Evolutionary conservation across 306 rosid genomes (phyloP).

Genomic region (Macrotyloma uniflorum): DNA sequence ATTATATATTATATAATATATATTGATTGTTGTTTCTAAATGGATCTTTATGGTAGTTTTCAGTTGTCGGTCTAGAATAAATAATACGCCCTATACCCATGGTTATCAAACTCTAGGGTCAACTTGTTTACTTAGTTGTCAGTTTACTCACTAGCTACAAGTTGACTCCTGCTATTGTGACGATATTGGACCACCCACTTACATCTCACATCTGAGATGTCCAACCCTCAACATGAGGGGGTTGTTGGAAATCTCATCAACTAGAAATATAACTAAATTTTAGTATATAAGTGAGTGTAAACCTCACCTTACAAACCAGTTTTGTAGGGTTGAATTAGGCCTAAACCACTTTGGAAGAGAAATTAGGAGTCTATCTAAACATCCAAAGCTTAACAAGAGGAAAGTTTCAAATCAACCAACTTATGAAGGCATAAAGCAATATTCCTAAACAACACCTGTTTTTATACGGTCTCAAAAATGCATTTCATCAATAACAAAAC

Average conservation of each 20-base stretch:
- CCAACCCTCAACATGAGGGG: no score
- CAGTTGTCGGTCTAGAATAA: neutral
- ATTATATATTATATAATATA: no score
- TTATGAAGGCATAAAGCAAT: neutral
- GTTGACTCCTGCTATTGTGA: no score
- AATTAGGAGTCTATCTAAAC: neutral
- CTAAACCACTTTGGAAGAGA: neutral
- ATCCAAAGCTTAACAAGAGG: neutral
- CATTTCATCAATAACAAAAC: slow-evolving; percentile 17
- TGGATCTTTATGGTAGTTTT: neutral
- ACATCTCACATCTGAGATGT: no score
- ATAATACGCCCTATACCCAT: slow-evolving; percentile 11
- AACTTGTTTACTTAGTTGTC: no score
- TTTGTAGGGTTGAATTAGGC: no score
- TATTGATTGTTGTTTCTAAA: neutral
- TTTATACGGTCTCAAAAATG: slow-evolving; percentile 10
- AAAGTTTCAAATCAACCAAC: slow-evolving; percentile 11
- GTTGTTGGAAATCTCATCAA: no score
- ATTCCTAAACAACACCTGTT: neutral
- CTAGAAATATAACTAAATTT: no score
- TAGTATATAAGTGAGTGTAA: no score
- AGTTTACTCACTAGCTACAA: no score
- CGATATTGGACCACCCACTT: no score
- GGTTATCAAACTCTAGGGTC: neutral
- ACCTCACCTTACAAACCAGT: no score